Base-by-base conservation (phyloP, 768 basidiomycete species). In the Mycena latifolia region DNA sequence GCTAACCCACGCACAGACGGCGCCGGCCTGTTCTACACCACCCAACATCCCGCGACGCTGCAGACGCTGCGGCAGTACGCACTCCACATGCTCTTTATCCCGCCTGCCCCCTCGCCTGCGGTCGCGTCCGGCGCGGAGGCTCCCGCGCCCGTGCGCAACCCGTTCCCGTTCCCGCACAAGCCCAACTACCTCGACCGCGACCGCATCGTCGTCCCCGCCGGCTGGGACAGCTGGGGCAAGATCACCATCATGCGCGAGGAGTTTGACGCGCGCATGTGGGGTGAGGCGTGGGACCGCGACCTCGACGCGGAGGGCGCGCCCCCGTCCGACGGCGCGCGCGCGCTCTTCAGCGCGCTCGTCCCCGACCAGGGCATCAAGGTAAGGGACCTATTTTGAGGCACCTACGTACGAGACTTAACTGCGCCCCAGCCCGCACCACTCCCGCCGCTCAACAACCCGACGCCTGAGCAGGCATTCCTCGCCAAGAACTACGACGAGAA, bases 201-300 rank as follows among this genome's bases (percentile, higher is more conserved):
- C 73, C 90, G 88, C 15, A 91, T 98, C 55, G 88, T 98, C 47
- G 89, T 99, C 8, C 98, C 97, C 1, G 88, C 94, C 2, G 98
- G 98, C 1, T 99, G 98, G 98, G 98, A 99, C 74, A 94, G 93
- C 70, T 98, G 95, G 93, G 96, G 96, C 0, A 99, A 98, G 82
- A 97, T 98, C 62, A 82, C 85, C 3, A 92, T 98, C 1, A 79
- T 99, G 59, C 81, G 95, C 61, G 98, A 99, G 43, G 93, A 93
- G 0, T 99, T 98, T 71, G 95, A 98, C 57, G 89, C 93, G 1
- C 90, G 88, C 65, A 74, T 81, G 51, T 92, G 91, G 89, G 92
- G 89, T 5, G 91, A 92, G 62, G 91, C 89, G 43, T 94, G 89
- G 91, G 92, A 93, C 68, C 79, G 82, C 41, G 93, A 95, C 69